These are phyloP conservation scores for Scheffersomyces lignicola DNA, from an alignment of 1,139 yeast species.

Conservation along the genomic window DNA sequence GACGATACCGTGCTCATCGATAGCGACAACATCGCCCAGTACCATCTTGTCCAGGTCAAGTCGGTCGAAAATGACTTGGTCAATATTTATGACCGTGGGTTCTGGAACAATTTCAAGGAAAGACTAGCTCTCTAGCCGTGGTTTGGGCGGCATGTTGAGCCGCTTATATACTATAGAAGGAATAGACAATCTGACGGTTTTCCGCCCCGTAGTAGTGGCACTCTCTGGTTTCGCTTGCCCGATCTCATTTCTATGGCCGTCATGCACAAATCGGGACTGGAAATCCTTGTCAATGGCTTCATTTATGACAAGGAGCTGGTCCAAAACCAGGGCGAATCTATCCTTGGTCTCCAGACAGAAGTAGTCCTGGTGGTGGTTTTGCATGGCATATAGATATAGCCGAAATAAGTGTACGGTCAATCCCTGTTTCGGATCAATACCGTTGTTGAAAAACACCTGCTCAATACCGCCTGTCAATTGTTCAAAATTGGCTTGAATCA, in stretches of 20 bases:
- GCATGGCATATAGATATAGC: conserved; percentile 1
- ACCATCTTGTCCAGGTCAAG: conserved; percentile 25
- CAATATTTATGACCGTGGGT: conserved; percentile 72
- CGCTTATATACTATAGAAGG: conserved; percentile 3
- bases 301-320: neutral
- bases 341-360: neutral
- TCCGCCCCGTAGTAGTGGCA: neutral
- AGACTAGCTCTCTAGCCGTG: conserved; percentile 6
- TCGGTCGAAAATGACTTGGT: conserved; percentile 47
- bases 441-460: neutral
- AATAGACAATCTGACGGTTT: neutral
- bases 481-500: neutral
- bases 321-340: neutral
- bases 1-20: conserved; percentile 23
- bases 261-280: neutral
- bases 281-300: neutral
- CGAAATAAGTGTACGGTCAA: neutral
- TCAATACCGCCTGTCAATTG: neutral
- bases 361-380: neutral
- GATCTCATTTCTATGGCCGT: neutral
- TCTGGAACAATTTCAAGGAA: conserved; percentile 45
- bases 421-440: neutral
- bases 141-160: neutral
- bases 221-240: neutral
- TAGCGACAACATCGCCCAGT: conserved; percentile 12